Conservation (phyloP, 2,329 filamentous ascomycete genomes). For the Cladosporium sp. region DNA sequence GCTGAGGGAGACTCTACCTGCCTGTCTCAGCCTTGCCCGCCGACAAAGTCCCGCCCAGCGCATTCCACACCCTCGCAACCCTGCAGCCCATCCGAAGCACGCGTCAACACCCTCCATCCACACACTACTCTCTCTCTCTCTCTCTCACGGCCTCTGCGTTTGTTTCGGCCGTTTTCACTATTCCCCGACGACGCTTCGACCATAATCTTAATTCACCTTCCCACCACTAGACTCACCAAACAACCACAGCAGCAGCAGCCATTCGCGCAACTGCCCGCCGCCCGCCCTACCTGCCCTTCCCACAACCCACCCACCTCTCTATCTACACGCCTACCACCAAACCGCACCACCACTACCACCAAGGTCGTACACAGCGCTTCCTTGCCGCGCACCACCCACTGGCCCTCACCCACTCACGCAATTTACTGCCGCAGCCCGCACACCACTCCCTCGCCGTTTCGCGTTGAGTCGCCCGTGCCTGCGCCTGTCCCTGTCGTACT, state of each 20-base stretch:
- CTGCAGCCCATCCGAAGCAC: conserved; percentile 7
- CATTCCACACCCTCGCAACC: conserved; percentile 8
- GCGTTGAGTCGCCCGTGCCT: conserved; percentile 10
- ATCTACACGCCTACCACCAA: too few relatives aligned
- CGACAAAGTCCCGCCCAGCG: conserved; percentile 12
- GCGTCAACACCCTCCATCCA: conserved; percentile 10
- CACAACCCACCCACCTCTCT: too few relatives aligned
- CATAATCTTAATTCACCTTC: conserved; percentile 13
- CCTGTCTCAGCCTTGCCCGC: conserved; percentile 8
- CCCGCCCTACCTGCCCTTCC: too few relatives aligned
- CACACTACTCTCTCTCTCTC: conserved; percentile 1
- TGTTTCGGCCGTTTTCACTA: conserved; percentile 1
- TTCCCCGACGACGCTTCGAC: conserved; percentile 9
- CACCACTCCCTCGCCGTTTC: conserved; percentile 9
- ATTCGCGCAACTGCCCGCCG: too few relatives aligned
- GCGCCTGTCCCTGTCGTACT: conserved; percentile 9
- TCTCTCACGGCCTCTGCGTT: neutral
- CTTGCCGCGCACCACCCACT: conserved; percentile 4
- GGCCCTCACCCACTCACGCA: neutral
- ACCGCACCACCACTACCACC: neutral
- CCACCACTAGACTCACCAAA: neutral
- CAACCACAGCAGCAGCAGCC: too few relatives aligned
- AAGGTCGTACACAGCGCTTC: conserved; percentile 11
- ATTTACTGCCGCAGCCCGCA: conserved; percentile 8
- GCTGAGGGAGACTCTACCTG: neutral